Base-by-base conservation (phyloP, 1,284 basidiomycete species). In the Fomitiporia mediterranea region DNA sequence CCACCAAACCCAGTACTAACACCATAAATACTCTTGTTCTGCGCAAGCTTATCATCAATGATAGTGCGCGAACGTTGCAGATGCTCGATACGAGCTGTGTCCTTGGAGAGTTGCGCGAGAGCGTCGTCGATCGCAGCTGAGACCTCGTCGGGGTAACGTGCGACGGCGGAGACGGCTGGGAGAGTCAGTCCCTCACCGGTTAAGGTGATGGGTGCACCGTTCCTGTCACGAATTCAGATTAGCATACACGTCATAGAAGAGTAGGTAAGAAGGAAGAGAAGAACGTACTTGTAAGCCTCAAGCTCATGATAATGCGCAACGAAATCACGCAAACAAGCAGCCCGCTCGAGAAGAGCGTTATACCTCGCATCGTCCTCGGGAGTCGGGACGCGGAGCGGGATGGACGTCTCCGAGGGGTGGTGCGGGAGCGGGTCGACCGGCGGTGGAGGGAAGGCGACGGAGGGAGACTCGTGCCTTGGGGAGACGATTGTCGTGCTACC, bases 1-100 rank as follows among this genome's bases (percentile, higher is more conserved):
- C 87, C 88, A 51, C 89, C 89, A 64, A 89, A 92, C 47, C 90
- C 90, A 15, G 90, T 91, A 40, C 85, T 85, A 32, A 91, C 86
- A 35, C 90, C 90, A 62, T 91, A 93, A 40, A 93, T 78, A 62
- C 84, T 88, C 56, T 81, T 78, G 19, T 83, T 82, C 6, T 79
- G 74, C 27, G 80, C 76, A 44, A 94, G 79, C 68, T 90, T 89
- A 64, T 77, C 74, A 28, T 78, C 72, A 50, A 93, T 82, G 53
- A 83, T 79, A 51, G 74, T 70, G 43, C 85, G 80, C 63, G 83
- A 82, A 62, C 78, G 78, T 17, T 74, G 69, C 48, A 91, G 74
- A 32, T 76, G 79, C 7, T 74, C 71, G 60, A 73, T 75, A 59
- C 80, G 67, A 13, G 50, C 44, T 2, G 55, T 23, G 7, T 61